Evolutionary conservation across 495 filamentous ascomycete species (phyloP).

Genomic region (Aspergillus diversus): DNA sequence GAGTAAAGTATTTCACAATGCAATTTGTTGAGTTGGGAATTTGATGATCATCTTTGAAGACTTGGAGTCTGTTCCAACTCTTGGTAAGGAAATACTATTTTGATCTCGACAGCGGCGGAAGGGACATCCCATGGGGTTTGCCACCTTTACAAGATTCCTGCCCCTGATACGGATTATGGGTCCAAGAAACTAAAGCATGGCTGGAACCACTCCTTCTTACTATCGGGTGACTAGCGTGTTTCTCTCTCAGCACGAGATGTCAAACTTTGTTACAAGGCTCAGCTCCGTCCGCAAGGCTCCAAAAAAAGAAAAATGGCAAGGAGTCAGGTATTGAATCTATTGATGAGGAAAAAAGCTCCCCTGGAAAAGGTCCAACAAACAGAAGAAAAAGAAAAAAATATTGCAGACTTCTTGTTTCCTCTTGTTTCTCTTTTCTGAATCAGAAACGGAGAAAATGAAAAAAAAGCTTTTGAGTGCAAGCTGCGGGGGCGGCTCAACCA

Average conservation of each 20-base stretch:
- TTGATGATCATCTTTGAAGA: not conserved
- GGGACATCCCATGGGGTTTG: not conserved
- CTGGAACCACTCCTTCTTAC: constrained; percentile 9
- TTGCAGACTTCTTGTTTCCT: not conserved
- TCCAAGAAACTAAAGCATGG: not conserved
- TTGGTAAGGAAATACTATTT: no score
- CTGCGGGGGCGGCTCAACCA: no score
- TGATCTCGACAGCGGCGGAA: not conserved
- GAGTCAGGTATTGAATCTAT: no score
- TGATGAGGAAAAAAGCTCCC: no score
- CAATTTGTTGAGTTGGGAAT: not conserved
- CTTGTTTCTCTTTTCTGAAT: no score
- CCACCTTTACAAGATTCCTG: not conserved
- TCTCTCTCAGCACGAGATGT: constrained; percentile 15
- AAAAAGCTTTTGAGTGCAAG: no score
- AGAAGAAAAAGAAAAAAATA: not conserved
- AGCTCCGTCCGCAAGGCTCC: no score
- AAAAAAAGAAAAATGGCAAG: no score
- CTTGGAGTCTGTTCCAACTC: no score
- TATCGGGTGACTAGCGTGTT: constrained; percentile 3
- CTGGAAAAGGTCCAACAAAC: not conserved
- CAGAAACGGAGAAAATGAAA: no score
- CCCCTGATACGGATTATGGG: constrained; percentile 6
- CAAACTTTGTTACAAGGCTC: constrained; percentile 11
- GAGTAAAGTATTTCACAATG: not conserved